phyloP scores from a whole-genome alignment of 2,329 filamentous ascomycete genomes.

The Penicillium frequentans region DNA sequence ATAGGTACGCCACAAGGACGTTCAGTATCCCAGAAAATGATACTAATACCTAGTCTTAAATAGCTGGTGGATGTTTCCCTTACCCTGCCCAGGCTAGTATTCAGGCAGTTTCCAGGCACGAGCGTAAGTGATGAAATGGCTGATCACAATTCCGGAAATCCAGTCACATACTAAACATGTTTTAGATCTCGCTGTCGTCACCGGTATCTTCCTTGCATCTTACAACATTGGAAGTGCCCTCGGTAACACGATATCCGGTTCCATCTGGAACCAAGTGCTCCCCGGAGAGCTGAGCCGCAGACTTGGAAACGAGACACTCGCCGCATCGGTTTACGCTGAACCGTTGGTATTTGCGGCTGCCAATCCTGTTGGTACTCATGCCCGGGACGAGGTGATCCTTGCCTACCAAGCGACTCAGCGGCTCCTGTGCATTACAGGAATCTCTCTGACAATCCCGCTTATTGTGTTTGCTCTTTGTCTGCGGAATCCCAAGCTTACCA shows the following conservation, averaged over 20 bases:
- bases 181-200: conserved; percentile 61
- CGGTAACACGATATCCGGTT: conserved; percentile 61
- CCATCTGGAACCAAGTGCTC: conserved; percentile 62
- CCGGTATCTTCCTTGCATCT: conserved; percentile 61
- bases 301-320: conserved; percentile 43
- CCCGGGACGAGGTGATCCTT: conserved; percentile 41
- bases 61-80: conserved; percentile 58
- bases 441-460: conserved; percentile 49
- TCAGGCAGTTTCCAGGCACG: conserved; percentile 52
- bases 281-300: conserved; percentile 45
- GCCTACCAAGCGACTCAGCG: conserved; percentile 50
- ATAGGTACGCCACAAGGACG: conserved; percentile 39
- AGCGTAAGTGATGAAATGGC: conserved; percentile 20
- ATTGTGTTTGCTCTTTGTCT: conserved; percentile 48
- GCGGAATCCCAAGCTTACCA: conserved; percentile 47
- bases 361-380: conserved; percentile 47
- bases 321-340: conserved; percentile 40
- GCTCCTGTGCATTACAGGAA: conserved; percentile 52
- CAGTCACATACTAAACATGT: not conserved
- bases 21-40: not conserved
- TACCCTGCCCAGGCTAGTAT: conserved; percentile 54
- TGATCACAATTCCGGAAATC: not conserved
- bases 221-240: conserved; percentile 64
- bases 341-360: conserved; percentile 41
- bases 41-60: no score